Base-by-base conservation (phyloP, 495 filamentous ascomycete genomes). In the Aspergillus olivimuriae region DNA sequence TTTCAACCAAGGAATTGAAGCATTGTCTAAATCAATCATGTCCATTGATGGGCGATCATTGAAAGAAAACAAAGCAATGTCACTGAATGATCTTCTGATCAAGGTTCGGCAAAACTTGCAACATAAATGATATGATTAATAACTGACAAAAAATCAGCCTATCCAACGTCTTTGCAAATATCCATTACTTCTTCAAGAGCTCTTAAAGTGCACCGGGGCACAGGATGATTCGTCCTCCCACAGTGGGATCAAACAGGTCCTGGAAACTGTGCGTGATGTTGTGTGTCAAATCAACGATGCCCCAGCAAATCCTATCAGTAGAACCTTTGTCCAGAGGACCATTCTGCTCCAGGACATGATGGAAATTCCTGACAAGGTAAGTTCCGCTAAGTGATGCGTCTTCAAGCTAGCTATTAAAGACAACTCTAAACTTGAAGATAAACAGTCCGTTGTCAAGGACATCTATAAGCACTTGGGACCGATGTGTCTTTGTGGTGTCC, bases 111-210 rank as follows among this genome's bases (percentile, higher is more conserved):
- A 1, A 10, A 4, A 43, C 1, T 32, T 9, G n/a, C 21, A 20
- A 3, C 10, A 12, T 32, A 0, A 32, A 14, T 22, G 30, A 8
- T 41, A 1, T 38, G 21, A n/a, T n/a, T n/a, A n/a, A n/a, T n/a
- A n/a, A n/a, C n/a, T n/a, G n/a, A n/a, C 16, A 12, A 36, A 11
- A 11, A 8, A 32, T 22, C 52, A 95, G 92, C 92, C 92, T 1
- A 87, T 95, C 42, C 92, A 98, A 69, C 77, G 92, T 24, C 77
- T 97, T 11, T 94, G 87, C 74, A 89, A 85, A 68, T 98, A 98
- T 64, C 86, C 87, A 8, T 74, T 98, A 24, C 70, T 98, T 16
- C 87, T 97, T 40, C 73, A 80, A 4, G 87, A 95, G 44, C 69
- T 98, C 28, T 70, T 87, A 43, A 87, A 82, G 51, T 70, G 84